Evolutionary conservation across 202 grass and related monocot species (phyloP).

Genomic region (Panicum hallii): DNA sequence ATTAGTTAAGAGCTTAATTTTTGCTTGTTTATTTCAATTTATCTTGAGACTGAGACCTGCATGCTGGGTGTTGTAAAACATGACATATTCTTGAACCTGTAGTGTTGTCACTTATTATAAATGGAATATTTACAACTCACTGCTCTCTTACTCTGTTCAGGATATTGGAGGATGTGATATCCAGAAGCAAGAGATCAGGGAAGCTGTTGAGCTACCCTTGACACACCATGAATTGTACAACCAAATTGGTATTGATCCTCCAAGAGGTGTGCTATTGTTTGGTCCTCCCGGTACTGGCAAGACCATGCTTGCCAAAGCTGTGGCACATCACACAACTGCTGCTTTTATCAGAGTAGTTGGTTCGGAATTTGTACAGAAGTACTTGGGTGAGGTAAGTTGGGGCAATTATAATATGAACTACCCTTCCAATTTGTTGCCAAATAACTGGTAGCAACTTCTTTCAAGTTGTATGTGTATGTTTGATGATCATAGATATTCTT

Average conservation of each 20-base stretch:
- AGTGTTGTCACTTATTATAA: not conserved
- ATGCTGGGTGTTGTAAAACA: not conserved
- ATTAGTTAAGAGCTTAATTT: not conserved
- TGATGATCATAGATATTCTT: not conserved
- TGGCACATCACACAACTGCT: conserved; percentile 93
- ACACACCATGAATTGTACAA: conserved; percentile 97
- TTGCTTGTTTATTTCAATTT: not conserved
- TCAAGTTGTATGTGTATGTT: conserved; percentile 1
- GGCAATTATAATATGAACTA: not conserved
- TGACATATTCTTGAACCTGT: not conserved
- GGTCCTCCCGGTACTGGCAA: conserved; percentile 92
- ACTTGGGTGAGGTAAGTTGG: conserved; percentile 84
- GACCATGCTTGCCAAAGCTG: conserved; percentile 97
- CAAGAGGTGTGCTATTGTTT: conserved; percentile 91
- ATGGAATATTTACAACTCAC: not conserved
- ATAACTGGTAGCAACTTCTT: not conserved
- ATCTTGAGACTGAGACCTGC: not conserved
- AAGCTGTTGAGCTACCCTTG: conserved; percentile 93
- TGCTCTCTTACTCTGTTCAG: conserved; percentile 48
- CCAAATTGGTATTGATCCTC: conserved; percentile 98
- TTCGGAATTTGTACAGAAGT: conserved; percentile 98
- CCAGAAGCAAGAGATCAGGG: conserved; percentile 93
- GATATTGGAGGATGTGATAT: conserved; percentile 97
- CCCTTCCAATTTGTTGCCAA: not conserved
- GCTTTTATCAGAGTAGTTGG: conserved; percentile 94